Evolutionary conservation across 148 eudicot species (phyloP), one percentile per base, ranked within the genome.

Genomic region (Selenicereus undatus): DNA sequence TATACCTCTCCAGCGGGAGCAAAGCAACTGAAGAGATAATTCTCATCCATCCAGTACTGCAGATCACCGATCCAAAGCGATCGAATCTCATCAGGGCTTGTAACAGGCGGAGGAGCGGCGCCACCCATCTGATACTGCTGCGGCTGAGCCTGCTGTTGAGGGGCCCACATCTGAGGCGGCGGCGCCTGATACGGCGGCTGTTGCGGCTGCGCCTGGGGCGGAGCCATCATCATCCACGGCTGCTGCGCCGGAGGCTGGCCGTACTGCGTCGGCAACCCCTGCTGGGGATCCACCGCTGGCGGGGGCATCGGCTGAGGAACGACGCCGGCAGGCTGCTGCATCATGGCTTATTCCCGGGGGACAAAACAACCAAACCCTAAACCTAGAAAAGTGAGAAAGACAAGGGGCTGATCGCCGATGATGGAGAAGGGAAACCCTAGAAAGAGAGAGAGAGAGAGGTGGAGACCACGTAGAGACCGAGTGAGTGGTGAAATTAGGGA

Each of bases 31-130:
- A 73, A 82, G 12, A 96, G 83, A 85, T 90, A 94, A 78, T 79
- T 86, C 90, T 96, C 99, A 36, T 93, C 97, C 99, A 96, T 93
- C 95, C 95, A 93, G 42, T 84, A 89, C 94, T 92, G 98, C 90
- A 96, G 84, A 81, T 92, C 99, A 36, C 99, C 99, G 84, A 96
- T 92, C 99, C 99, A 96, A 18, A 96, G 88, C 58, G 98, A 89
- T 36, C 90, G 84, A 75, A 96, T 80, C 97, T 96, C 99, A 30
- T 90, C 91, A 0, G 91, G 42, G 9, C 75, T 83, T 0, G 82
- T 48, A 22, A 81, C 70, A 43, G 51, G 84, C 21, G 86, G 84
- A 5, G 85, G 85, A 13, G 79, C 65, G 3, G 20, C 68, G 1
- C 45, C 50, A 22, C 64, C 51, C 73, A 76, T 66, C 35, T 86